phyloP scores from a whole-genome alignment of 441 rosid genomes.

The Erysimum pusillum region DNA sequence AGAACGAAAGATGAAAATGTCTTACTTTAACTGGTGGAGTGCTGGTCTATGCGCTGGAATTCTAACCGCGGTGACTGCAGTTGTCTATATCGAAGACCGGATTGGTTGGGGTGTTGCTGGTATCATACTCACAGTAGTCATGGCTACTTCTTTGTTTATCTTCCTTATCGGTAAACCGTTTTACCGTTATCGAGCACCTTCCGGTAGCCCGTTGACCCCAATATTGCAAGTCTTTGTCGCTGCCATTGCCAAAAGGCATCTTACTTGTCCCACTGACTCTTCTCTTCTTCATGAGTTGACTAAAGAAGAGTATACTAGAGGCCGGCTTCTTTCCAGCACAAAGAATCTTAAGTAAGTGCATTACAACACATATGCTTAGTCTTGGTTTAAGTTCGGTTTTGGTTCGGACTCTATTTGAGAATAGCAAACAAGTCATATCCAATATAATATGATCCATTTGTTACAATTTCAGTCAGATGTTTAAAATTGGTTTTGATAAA shows the following conservation, averaged over 20 bases:
- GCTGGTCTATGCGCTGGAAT: slow-evolving; percentile 77
- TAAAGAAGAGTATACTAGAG: slow-evolving; percentile 46
- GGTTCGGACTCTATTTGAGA: not conserved
- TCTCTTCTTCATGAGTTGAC: slow-evolving; percentile 60
- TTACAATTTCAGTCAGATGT: no score
- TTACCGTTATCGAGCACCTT: slow-evolving; percentile 72
- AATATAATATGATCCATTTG: no score
- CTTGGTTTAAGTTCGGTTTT: slow-evolving; percentile 1
- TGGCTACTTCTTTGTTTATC: slow-evolving; percentile 72
- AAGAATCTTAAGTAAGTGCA: slow-evolving; percentile 69
- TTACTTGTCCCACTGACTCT: slow-evolving; percentile 63
- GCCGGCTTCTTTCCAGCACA: slow-evolving; percentile 73
- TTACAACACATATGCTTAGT: not conserved
- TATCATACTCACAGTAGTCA: slow-evolving; percentile 60
- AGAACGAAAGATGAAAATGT: slow-evolving; percentile 90
- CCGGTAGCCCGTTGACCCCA: slow-evolving; percentile 87
- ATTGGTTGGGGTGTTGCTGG: slow-evolving; percentile 83
- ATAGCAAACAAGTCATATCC: not conserved
- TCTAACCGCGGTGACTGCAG: slow-evolving; percentile 73
- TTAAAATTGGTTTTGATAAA: no score
- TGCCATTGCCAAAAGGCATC: slow-evolving; percentile 76
- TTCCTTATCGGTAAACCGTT: slow-evolving; percentile 74
- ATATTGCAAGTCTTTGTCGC: slow-evolving; percentile 81
- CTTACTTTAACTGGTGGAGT: slow-evolving; percentile 97
- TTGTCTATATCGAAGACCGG: slow-evolving; percentile 82